Conservation (phyloP, 345 rosid species). For the Ricinus communis region DNA sequence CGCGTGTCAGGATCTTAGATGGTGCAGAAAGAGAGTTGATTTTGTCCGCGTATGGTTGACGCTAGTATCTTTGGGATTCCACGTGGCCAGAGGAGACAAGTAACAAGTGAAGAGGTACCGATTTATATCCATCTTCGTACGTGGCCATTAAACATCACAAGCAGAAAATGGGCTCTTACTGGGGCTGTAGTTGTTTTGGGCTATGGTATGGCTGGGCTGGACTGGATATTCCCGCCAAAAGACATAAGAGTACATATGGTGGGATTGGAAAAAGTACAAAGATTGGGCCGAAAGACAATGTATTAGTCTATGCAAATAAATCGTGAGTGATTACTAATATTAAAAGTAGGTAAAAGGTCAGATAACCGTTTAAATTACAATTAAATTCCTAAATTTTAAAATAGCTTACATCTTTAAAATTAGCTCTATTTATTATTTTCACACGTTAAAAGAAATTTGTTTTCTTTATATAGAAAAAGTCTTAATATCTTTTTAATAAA, state of each 20-base stretch:
- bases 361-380: no score
- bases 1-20: slow-evolving; percentile 5
- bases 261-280: background rate
- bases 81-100: background rate
- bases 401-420: no score
- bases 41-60: slow-evolving; percentile 1
- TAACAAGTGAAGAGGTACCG: background rate
- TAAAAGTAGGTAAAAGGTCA: no score
- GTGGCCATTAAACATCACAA: background rate
- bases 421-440: no score
- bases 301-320: background rate
- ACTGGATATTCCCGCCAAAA: background rate
- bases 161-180: background rate
- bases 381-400: no score
- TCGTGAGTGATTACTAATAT: background rate
- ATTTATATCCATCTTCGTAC: background rate
- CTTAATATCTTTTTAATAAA: no score
- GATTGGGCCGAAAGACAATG: background rate
- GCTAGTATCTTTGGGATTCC: slow-evolving; percentile 6
- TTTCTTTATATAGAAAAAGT: no score
- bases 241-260: background rate
- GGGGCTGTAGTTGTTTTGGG: background rate
- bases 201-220: background rate
- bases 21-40: background rate
- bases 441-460: no score